phyloP scores from a whole-genome alignment of 179 eudicot genomes.

The Carnegiea gigantea region DNA sequence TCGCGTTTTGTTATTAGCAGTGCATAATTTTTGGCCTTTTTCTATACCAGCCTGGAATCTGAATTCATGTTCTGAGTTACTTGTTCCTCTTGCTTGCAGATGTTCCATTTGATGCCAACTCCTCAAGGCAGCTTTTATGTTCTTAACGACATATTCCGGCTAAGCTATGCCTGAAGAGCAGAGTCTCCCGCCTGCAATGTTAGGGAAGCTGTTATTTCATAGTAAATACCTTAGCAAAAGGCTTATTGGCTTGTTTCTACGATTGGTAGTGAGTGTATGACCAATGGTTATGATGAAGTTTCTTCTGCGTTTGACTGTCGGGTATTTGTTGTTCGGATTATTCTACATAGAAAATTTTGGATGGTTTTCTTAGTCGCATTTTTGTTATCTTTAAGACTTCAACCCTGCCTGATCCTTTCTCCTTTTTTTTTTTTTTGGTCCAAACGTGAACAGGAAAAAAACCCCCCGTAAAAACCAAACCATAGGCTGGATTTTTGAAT shows the following conservation, averaged over 20 bases:
- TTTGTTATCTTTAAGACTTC: not conserved
- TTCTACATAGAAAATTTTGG: not conserved
- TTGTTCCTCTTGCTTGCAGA: slow-evolving; percentile 23
- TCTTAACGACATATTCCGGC: slow-evolving; percentile 43
- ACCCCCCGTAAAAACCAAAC: too few relatives aligned
- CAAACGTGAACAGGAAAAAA: too few relatives aligned
- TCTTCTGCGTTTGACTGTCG: not conserved
- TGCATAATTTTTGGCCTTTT: too few relatives aligned
- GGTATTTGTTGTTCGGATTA: not conserved
- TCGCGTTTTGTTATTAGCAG: too few relatives aligned
- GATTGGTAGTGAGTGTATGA: not conserved
- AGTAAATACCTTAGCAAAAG: not conserved
- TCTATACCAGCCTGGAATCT: not conserved
- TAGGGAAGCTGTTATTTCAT: not conserved
- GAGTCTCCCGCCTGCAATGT: not conserved
- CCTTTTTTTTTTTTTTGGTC: too few relatives aligned
- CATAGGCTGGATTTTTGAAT: too few relatives aligned
- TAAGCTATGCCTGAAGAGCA: slow-evolving; percentile 36
- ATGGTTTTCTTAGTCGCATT: not conserved
- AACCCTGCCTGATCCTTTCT: not conserved
- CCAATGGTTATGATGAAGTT: not conserved
- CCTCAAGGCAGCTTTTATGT: slow-evolving; percentile 48
- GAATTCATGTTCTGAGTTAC: not conserved
- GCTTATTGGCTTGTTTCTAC: not conserved
- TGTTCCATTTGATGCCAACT: slow-evolving; percentile 44